phyloP scores from a whole-genome alignment of 2,329 filamentous ascomycete species.

The Neobulgaria alba region DNA sequence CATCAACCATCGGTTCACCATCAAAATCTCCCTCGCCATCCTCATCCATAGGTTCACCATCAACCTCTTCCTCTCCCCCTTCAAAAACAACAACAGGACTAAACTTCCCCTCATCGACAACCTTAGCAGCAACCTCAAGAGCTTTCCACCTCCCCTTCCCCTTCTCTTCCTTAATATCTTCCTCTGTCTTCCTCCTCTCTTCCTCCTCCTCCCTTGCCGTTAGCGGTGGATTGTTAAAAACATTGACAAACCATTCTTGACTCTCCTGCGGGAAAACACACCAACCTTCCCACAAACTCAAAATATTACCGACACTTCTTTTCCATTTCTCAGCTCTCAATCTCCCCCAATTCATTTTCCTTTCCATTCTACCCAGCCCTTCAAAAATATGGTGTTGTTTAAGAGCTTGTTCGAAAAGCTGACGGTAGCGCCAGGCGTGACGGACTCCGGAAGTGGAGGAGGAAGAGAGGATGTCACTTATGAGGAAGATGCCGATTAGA shows the following conservation, averaged over 20 bases:
- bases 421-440: conserved; percentile 61
- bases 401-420: conserved; percentile 54
- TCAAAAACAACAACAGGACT: conserved; percentile 15
- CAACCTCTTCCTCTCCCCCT: conserved; percentile 22
- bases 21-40: conserved; percentile 39
- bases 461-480: conserved; percentile 60
- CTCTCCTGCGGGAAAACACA: conserved; percentile 65
- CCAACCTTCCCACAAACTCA: conserved; percentile 57
- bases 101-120: conserved; percentile 23
- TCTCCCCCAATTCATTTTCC: conserved; percentile 56
- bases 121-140: conserved; percentile 27
- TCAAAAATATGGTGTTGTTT: conserved; percentile 53
- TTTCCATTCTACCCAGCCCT: conserved; percentile 53
- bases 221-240: conserved; percentile 63
- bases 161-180: conserved; percentile 21
- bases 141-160: conserved; percentile 30
- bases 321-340: conserved; percentile 60
- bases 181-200: conserved; percentile 27
- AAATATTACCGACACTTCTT: conserved; percentile 45
- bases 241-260: conserved; percentile 60
- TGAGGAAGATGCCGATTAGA: conserved; percentile 72
- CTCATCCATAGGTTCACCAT: conserved; percentile 36
- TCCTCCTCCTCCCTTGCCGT: conserved; percentile 32
- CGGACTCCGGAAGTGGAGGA: conserved; percentile 54
- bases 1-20: conserved; percentile 35